These are phyloP conservation scores for Colletotrichum ledebouriae DNA, from an alignment of 2,329 filamentous ascomycete genomes.

Conservation along the genomic window DNA sequence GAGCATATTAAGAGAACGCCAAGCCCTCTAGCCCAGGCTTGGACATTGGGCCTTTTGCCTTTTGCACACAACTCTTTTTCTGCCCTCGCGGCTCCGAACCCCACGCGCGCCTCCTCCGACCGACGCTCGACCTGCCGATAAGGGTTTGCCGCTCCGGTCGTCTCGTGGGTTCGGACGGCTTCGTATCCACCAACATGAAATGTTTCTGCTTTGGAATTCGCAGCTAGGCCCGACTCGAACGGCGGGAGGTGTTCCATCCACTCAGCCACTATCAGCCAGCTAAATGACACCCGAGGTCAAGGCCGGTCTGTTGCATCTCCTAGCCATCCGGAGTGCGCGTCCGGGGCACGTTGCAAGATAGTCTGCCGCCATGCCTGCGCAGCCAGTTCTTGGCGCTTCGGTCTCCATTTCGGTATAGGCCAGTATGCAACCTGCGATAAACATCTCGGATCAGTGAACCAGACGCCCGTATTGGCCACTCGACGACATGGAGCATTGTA, in stretches of 20 bases:
- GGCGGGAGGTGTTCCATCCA: background rate
- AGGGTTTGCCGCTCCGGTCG: slow-evolving; percentile 31
- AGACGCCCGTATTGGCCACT: slow-evolving; percentile 11
- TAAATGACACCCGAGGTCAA: slow-evolving; percentile 21
- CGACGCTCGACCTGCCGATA: slow-evolving; percentile 29
- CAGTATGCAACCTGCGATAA: slow-evolving; percentile 4
- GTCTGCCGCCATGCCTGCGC: slow-evolving; percentile 25
- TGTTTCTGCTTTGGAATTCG: slow-evolving; percentile 24
- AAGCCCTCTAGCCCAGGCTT: slow-evolving; percentile 24
- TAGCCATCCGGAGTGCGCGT: slow-evolving; percentile 38
- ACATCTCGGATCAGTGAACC: slow-evolving; percentile 8
- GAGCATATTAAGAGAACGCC: slow-evolving; percentile 33
- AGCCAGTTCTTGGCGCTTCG: slow-evolving; percentile 37
- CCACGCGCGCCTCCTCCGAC: slow-evolving; percentile 20
- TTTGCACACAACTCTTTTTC: slow-evolving; percentile 16
- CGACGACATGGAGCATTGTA: slow-evolving; percentile 10
- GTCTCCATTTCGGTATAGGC: slow-evolving; percentile 33
- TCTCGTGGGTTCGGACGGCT: background rate
- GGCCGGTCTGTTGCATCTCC: slow-evolving; percentile 11
- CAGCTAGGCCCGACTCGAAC: slow-evolving; percentile 11
- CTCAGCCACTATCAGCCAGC: slow-evolving; percentile 25
- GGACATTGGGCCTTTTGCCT: background rate
- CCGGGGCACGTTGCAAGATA: slow-evolving; percentile 35
- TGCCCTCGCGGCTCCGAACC: background rate
- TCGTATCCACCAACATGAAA: slow-evolving; percentile 17